phyloP scores from a whole-genome alignment of 2,329 filamentous ascomycete genomes.

The Rhynchosporium secalis region DNA sequence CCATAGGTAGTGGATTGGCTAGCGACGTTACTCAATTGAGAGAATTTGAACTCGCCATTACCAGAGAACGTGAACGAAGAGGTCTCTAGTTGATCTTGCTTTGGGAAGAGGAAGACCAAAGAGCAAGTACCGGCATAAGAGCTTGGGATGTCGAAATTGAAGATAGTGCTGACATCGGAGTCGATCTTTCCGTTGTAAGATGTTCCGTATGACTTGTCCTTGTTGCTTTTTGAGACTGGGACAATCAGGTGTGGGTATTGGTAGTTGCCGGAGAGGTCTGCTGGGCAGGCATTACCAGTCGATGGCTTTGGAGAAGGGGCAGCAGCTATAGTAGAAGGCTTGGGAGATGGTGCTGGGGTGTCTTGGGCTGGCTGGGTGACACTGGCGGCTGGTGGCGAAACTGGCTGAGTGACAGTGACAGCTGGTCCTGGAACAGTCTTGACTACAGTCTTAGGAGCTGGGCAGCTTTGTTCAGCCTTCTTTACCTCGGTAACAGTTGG shows the following conservation, averaged over 20 bases:
- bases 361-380: neutral
- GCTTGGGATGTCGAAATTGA: conserved; percentile 66
- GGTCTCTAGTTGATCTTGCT: conserved; percentile 55
- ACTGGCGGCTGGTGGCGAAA: neutral
- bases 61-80: conserved; percentile 57
- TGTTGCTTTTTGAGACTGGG: conserved; percentile 54
- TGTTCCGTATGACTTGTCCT: conserved; percentile 53
- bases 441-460: conserved; percentile 2
- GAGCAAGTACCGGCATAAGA: conserved; percentile 62
- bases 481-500: conserved; percentile 6
- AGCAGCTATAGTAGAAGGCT: neutral
- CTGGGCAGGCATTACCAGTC: conserved; percentile 37
- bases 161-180: conserved; percentile 56
- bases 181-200: conserved; percentile 57
- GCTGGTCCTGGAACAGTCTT: neutral
- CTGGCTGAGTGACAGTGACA: neutral
- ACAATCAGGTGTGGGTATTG: conserved; percentile 64
- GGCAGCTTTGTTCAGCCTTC: conserved; percentile 1
- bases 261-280: conserved; percentile 47
- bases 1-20: conserved; percentile 52
- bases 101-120: conserved; percentile 65
- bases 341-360: neutral
- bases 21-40: conserved; percentile 48
- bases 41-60: conserved; percentile 54
- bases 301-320: neutral